Base-by-base conservation (phyloP, 2,329 filamentous ascomycete species). In the Chalaropsis thielavioides region DNA sequence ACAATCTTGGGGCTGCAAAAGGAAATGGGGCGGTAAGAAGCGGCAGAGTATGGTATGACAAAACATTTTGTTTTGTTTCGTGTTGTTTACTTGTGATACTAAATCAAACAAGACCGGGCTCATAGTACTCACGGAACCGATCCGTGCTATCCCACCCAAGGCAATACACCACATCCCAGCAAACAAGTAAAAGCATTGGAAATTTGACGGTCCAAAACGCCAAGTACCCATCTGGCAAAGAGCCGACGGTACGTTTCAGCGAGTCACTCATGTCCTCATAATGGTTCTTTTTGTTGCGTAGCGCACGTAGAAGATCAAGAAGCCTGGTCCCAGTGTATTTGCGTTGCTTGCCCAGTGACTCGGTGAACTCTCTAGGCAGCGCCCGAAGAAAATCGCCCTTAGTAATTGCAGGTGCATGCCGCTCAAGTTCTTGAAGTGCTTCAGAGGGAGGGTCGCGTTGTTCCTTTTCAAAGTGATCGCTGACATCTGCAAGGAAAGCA, bases 281-380 rank as follows among this genome's bases (percentile, higher is more conserved):
- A 73, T 99, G 94, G 69, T 97, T 96, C 71, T 89, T 89, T 82
- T 99, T 99, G 76, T 99, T 99, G 27, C 94, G 81, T 65, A 99
- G 78, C 1, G 92, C 94, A 1, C 94, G 83, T 22, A 99, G 77
- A 24, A 99, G 79, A 75, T 99, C 94, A 64, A 99, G 76, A 72
- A 99, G 82, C 59, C 85, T 83, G 1, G 83, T 82, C 0, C 92
- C 92, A 0, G 88, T 94, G 75, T 99, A 99, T 75, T 96, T 96
- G 71, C 92, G 84, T 76, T 97, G 92, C 76, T 95, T 96, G 66
- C 91, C 92, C 6, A 97, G 80, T 1, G 87, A 92, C 46, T 95
- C 90, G 68, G 95, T 86, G 73, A 97, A 97, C 40, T 87, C 85
- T 64, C 84, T 83, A 8, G 92, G 89, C 0, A 97, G 79, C 17